phyloP scores from a whole-genome alignment of 2,329 filamentous ascomycete genomes.

The Dothistroma septosporum region DNA sequence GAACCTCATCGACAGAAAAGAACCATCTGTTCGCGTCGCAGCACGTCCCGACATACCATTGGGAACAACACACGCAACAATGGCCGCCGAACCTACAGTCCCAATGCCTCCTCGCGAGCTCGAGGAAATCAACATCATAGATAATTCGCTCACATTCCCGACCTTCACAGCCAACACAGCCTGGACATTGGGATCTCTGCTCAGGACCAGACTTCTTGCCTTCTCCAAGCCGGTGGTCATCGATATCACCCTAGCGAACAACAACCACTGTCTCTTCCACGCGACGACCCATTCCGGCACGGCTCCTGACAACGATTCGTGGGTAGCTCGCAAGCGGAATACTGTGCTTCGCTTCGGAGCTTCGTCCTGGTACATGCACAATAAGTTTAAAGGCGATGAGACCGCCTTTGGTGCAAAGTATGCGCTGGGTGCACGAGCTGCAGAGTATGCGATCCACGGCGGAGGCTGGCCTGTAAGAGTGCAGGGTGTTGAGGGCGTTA shows the following conservation, averaged over 20 bases:
- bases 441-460: constrained; percentile 71
- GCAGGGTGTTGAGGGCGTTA: constrained; percentile 67
- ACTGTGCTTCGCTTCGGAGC: constrained; percentile 68
- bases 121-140: constrained; percentile 39
- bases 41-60: background rate
- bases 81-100: constrained; percentile 25
- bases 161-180: constrained; percentile 62
- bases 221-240: constrained; percentile 57
- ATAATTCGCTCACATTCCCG: constrained; percentile 44
- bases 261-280: constrained; percentile 59
- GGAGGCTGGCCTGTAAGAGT: constrained; percentile 71
- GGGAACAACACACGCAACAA: constrained; percentile 5
- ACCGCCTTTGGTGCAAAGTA: constrained; percentile 61
- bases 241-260: constrained; percentile 59
- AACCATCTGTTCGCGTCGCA: background rate
- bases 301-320: constrained; percentile 54
- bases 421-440: constrained; percentile 53
- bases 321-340: constrained; percentile 65
- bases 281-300: constrained; percentile 62
- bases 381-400: constrained; percentile 64
- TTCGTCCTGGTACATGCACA: constrained; percentile 67
- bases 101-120: constrained; percentile 35
- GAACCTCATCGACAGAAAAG: background rate
- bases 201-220: constrained; percentile 59
- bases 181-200: constrained; percentile 60